Conservation (phyloP, 345 rosid genomes). For the Euphorbia tirucalli region DNA sequence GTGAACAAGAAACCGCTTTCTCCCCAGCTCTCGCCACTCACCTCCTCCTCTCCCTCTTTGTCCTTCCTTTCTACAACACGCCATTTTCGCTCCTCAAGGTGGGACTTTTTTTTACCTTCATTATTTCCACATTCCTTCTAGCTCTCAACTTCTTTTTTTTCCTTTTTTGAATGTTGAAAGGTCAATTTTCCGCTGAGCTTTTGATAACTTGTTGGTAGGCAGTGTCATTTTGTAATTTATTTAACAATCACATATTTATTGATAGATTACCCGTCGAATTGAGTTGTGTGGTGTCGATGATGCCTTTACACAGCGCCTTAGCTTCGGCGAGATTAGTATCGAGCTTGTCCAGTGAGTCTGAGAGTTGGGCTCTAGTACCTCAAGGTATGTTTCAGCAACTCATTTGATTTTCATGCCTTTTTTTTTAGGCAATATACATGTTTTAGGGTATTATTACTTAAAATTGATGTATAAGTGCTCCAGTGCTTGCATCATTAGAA, state of each 20-base stretch:
- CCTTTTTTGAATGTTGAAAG: neutral
- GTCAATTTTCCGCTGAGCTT: neutral
- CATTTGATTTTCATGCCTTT: neutral
- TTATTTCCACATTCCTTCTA: neutral
- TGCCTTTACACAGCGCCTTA: conserved; percentile 63
- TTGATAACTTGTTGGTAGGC: neutral
- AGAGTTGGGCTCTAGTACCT: conserved; percentile 69
- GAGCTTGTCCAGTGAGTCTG: conserved; percentile 55
- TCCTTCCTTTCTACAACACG: conserved; percentile 29
- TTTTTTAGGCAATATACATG: neutral
- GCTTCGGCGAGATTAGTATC: conserved; percentile 65
- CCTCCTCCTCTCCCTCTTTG: conserved; percentile 29
- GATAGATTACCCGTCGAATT: conserved; percentile 57
- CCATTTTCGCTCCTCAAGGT: conserved; percentile 44
- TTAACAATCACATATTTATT: neutral
- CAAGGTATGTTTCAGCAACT: conserved; percentile 42
- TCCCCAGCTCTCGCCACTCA: conserved; percentile 34
- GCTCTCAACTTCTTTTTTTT: neutral
- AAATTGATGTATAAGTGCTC: neutral
- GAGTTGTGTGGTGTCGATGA: conserved; percentile 49
- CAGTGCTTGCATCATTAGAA: no score
- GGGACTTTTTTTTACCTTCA: neutral
- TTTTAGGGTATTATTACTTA: neutral
- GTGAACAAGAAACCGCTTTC: conserved; percentile 34
- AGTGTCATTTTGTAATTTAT: neutral